Conservation (phyloP, 225 moss, liverwort and hornwort species). For the Asterella californica region DNA sequence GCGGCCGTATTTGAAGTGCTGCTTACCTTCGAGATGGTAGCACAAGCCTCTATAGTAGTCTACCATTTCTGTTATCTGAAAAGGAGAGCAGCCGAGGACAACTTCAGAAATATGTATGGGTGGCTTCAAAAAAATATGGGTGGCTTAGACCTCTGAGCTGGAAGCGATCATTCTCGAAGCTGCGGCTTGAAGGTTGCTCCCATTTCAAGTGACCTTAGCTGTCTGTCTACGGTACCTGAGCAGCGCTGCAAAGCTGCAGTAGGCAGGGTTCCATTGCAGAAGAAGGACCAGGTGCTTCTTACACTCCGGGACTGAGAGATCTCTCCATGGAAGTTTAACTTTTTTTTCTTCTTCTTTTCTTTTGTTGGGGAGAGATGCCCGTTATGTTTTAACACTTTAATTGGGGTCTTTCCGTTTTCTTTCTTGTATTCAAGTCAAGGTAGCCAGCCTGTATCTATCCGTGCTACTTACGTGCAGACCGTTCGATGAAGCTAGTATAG, state of each 20-base stretch:
- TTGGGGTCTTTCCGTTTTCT: background rate
- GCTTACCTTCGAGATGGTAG: background rate
- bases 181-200: background rate
- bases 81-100: background rate
- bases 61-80: background rate
- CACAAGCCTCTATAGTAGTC: background rate
- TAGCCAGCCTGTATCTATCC: background rate
- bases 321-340: background rate
- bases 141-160: slow-evolving; percentile 7
- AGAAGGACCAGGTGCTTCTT: background rate
- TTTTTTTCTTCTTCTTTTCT: no score
- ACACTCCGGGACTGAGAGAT: background rate
- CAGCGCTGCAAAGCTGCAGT: background rate
- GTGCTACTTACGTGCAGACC: background rate
- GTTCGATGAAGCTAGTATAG: background rate
- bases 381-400: background rate
- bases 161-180: background rate
- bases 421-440: background rate
- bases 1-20: background rate
- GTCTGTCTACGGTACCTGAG: background rate
- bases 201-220: background rate
- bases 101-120: background rate
- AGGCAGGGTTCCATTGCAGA: background rate
- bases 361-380: background rate
- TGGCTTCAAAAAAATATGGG: background rate